phyloP scores from a whole-genome alignment of 139 green algal genomes.

The Closterium sp. region DNA sequence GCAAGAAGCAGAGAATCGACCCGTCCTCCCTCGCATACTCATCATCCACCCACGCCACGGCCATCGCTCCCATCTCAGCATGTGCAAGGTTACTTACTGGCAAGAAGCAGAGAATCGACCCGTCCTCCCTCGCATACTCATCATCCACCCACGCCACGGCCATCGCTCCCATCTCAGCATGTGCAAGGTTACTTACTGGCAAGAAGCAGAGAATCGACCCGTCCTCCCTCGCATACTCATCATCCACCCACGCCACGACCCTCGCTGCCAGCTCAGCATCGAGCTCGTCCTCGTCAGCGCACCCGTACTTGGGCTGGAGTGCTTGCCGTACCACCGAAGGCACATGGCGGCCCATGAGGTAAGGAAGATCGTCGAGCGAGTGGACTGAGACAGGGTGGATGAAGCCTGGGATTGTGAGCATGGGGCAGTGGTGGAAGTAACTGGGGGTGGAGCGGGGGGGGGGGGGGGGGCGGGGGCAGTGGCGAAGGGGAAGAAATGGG shows the following conservation, averaged over 20 bases:
- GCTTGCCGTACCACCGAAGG: background rate
- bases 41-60: no score
- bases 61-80: no score
- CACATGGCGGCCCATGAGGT: constrained; percentile 49
- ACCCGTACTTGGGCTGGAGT: background rate
- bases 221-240: background rate
- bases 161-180: no score
- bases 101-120: constrained; percentile 22
- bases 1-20: no score
- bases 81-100: no score
- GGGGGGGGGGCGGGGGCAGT: background rate
- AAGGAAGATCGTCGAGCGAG: constrained; percentile 77
- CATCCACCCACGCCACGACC: constrained; percentile 2
- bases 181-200: no score
- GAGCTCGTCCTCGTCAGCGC: constrained; percentile 16
- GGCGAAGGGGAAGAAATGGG: background rate
- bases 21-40: no score
- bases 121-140: no score
- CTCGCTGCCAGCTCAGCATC: constrained; percentile 16
- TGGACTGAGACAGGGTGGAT: constrained; percentile 84
- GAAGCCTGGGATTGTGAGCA: constrained; percentile 88
- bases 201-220: constrained; percentile 25
- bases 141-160: constrained; percentile 12
- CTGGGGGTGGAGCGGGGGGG: background rate
- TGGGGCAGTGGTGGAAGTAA: constrained; percentile 37